Evolutionary conservation across 768 basidiomycete species (phyloP).

Genomic region (Hemileccinum rubropunctum): DNA sequence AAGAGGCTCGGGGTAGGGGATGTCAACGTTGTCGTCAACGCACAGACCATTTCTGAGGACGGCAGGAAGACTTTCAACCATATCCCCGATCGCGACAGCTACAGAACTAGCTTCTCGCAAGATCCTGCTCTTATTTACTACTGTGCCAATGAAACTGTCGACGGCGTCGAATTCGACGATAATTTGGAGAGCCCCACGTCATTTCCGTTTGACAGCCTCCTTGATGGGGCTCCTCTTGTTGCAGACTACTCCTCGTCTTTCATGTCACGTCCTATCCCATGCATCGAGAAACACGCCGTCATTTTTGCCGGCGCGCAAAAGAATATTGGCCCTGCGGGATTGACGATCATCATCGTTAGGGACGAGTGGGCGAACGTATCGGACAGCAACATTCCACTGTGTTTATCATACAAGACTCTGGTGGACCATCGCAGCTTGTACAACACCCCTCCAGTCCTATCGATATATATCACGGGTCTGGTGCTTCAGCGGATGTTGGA

Average conservation of each 20-base stretch:
- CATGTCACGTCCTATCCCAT: conserved; percentile 91
- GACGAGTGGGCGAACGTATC: conserved; percentile 69
- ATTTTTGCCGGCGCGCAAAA: conserved; percentile 98
- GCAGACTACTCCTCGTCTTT: conserved; percentile 96
- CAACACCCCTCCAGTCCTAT: conserved; percentile 91
- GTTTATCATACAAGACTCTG: conserved; percentile 79
- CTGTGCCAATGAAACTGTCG: conserved; percentile 99
- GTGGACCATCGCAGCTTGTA: conserved; percentile 75
- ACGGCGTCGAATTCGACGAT: conserved; percentile 84
- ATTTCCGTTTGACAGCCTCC: conserved; percentile 82
- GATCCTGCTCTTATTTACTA: conserved; percentile 92
- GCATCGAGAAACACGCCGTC: conserved; percentile 85
- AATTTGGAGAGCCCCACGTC: conserved; percentile 52
- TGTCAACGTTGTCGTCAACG: conserved; percentile 72
- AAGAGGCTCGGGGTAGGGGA: conserved; percentile 56
- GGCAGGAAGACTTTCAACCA: conserved; percentile 68
- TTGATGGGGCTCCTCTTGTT: conserved; percentile 70
- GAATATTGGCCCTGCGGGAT: conserved; percentile 92
- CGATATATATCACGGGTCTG: conserved; percentile 87
- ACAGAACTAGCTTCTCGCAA: conserved; percentile 60
- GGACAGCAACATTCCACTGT: conserved; percentile 82
- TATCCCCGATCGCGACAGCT: conserved; percentile 72
- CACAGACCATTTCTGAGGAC: conserved; percentile 57
- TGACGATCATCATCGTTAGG: conserved; percentile 92
- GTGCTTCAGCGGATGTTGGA: conserved; percentile 71